Evolutionary conservation across 768 basidiomycete genomes (phyloP), one percentile per base, ranked within the genome.

Genomic region (Tephrocybe sp.): DNA sequence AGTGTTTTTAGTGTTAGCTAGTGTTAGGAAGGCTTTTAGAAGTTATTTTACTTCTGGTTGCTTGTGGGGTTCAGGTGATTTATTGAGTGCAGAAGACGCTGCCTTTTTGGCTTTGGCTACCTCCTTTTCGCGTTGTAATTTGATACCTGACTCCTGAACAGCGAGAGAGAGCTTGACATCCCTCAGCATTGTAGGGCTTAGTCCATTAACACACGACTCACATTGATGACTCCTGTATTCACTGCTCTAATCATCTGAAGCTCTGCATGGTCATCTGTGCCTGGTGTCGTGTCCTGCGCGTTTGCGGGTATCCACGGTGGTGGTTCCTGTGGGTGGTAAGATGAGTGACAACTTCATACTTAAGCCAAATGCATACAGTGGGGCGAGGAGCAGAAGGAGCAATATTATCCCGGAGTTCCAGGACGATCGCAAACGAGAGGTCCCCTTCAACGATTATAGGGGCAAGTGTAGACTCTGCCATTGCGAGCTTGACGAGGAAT

Each of bases 221-320:
- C 91, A 62, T 86, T 90, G 45, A 93, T 80, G 38, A 93, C 80
- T 3, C 90, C 90, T 1, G 90, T 93, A 58, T 91, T 88, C 6
- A 93, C 88, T 11, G 86, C 86, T 20, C 90, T 78, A 47, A 93
- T 69, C 72, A 91, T 77, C 58, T 88, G 84, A 15, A 90, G 68
- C 64, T 91, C 85, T 23, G 86, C 80, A 33, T 80, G 67, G 25
- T 88, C 83, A n/a, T 81, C 74, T 14, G 74, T 70, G 12, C 82
- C 88, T 14, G 75, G 58, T 7, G 90, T 90, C 10, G 90, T 90
- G 51, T 90, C 81, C 54, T 83, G 77, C 21, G 69, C 68, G 37
- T 82, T 75, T 20, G 90, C 88, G 1, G 89, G 90, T 21, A 92
- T 79, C 90, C 90, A 93, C 1, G 88, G 83, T 4, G 88, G 81